A percentile compares a stretch with the other conserved stretches of the same genome.
These are phyloP conservation scores for Dendrobium chrysotoxum DNA, from an alignment of 106 monocot genomes.

Conservation along the genomic window DNA sequence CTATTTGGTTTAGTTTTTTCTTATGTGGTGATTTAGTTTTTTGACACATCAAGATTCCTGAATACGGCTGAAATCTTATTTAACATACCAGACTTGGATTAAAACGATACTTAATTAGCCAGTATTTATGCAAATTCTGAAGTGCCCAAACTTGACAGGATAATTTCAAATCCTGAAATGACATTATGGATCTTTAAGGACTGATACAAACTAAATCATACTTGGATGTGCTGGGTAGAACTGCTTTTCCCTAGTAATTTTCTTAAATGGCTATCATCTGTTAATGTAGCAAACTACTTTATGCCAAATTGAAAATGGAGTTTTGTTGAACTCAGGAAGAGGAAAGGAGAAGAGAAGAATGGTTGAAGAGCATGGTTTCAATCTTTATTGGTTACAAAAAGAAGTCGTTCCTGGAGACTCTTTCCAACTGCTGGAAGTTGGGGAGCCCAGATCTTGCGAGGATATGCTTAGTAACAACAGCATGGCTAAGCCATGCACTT, in stretches of 20 bases:
- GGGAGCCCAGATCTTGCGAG: conserved; percentile 18
- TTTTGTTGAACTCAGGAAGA: conserved; percentile 24
- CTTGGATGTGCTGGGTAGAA: background rate
- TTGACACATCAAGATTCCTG: background rate
- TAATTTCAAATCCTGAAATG: too few species aligned
- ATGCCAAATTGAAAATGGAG: too few species aligned
- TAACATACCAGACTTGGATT: background rate
- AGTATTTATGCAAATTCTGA: background rate
- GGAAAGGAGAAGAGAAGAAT: conserved; percentile 25
- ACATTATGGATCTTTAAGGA: too few species aligned
- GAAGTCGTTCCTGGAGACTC: conserved; percentile 30
- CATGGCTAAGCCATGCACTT: conserved; percentile 46
- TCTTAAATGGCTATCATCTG: too few species aligned
- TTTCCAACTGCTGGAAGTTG: conserved; percentile 33
- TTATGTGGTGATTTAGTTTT: background rate
- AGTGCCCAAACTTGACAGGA: too few species aligned
- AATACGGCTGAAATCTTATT: background rate
- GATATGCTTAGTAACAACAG: conserved; percentile 32
- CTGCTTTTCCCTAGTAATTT: background rate
- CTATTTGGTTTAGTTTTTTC: background rate
- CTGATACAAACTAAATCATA: background rate
- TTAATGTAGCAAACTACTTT: too few species aligned
- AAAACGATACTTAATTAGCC: background rate
- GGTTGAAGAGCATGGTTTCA: conserved; percentile 23
- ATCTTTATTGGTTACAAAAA: conserved; percentile 27